Percentiles rank a stretch among this genome's conserved stretches.
Evolutionary conservation across 2,329 filamentous ascomycete genomes (phyloP).

Genomic region (Scolecobasidium constrictum): DNA sequence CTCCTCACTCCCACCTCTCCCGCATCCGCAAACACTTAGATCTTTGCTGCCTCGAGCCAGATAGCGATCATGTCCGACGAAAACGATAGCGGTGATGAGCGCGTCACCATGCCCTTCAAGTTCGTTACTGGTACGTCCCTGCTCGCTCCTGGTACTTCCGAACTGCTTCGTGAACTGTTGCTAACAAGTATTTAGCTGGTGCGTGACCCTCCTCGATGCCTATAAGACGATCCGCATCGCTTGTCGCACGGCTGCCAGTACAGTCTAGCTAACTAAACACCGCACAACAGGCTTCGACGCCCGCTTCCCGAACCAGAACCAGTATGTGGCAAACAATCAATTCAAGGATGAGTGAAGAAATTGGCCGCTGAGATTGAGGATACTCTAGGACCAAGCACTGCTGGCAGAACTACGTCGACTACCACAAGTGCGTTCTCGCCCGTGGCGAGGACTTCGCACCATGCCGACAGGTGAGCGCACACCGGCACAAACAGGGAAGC

Average conservation of each 20-base stretch:
- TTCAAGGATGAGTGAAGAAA: not conserved
- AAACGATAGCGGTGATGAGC: constrained; percentile 43
- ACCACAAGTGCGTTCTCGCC: constrained; percentile 98
- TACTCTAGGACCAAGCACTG: constrained; percentile 78
- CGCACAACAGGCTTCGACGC: constrained; percentile 74
- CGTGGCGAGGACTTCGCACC: constrained; percentile 98
- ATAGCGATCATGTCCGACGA: constrained; percentile 77
- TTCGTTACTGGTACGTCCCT: constrained; percentile 75
- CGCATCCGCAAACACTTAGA: no score
- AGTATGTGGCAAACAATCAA: constrained; percentile 32
- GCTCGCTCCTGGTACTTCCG: not conserved
- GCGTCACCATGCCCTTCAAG: constrained; percentile 99
- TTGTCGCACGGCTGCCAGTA: not conserved
- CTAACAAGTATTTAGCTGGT: constrained; percentile 39
- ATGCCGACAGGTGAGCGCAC: constrained; percentile 71
- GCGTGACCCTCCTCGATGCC: constrained; percentile 19
- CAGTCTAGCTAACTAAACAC: not conserved
- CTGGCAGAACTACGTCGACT: constrained; percentile 99
- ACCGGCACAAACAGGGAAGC: not conserved
- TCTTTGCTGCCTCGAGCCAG: no score
- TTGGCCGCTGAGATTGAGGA: constrained; percentile 9
- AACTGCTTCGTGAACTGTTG: no score
- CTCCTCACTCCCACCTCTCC: no score
- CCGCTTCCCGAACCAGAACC: constrained; percentile 97
- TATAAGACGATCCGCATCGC: not conserved